A percentile compares a stretch with the other conserved stretches of the same genome.
These are phyloP conservation scores for Vigna unguiculata DNA, from an alignment of 306 rosid genomes.

Conservation along the genomic window DNA sequence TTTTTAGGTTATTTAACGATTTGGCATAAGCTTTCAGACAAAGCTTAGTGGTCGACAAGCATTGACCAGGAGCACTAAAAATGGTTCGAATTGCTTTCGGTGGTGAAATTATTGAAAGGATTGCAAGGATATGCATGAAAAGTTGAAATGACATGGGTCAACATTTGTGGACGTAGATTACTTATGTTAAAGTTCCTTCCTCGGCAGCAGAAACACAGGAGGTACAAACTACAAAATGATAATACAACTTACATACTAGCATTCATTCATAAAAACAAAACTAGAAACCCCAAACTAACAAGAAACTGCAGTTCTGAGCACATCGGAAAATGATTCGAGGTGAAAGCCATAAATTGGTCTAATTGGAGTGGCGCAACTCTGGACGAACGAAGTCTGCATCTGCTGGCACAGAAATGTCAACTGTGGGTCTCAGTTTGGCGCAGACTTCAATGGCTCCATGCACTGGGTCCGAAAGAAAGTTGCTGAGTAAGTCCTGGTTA, in stretches of 20 bases:
- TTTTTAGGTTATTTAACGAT: no score
- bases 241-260: slow-evolving; percentile 41
- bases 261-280: slow-evolving; percentile 31
- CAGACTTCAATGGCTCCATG: slow-evolving; percentile 92
- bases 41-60: no score
- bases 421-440: slow-evolving; percentile 90
- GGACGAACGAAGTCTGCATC: slow-evolving; percentile 98
- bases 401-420: slow-evolving; percentile 87
- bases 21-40: no score
- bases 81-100: no score
- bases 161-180: background rate
- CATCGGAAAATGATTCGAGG: background rate
- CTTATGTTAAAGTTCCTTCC: background rate
- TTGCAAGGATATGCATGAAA: background rate
- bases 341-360: slow-evolving; percentile 30
- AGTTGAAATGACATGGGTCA: background rate
- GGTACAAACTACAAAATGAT: slow-evolving; percentile 29
- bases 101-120: background rate
- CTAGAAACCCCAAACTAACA: slow-evolving; percentile 17
- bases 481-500: slow-evolving; percentile 87
- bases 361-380: slow-evolving; percentile 78
- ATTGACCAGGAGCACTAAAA: no score
- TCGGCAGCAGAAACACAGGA: background rate
- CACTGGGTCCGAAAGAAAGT: slow-evolving; percentile 91
- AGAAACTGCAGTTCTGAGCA: slow-evolving; percentile 19